phyloP scores from a whole-genome alignment of 208 protist species.

The Trypanosoma theileri region DNA sequence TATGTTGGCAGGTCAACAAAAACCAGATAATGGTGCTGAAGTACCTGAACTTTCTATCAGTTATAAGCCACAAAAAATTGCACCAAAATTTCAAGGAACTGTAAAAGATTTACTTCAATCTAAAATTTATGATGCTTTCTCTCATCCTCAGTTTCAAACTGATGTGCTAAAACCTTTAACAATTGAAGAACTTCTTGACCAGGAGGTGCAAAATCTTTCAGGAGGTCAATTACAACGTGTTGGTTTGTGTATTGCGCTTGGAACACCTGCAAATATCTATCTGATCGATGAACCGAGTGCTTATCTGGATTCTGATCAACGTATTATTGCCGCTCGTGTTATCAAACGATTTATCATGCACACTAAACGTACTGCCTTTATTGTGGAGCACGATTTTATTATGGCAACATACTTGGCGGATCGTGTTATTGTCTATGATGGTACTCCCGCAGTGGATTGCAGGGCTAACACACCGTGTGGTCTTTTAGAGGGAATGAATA shows the following conservation, averaged over 20 bases:
- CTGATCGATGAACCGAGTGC: slow-evolving; percentile 99
- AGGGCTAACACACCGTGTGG: slow-evolving; percentile 88
- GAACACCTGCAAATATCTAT: slow-evolving; percentile 99
- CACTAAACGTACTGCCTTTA: slow-evolving; percentile 99
- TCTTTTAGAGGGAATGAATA: slow-evolving; percentile 95
- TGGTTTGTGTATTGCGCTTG: slow-evolving; percentile 97
- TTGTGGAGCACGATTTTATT: slow-evolving; percentile 99
- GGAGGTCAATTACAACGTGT: slow-evolving; percentile 99
- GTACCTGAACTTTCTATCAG: slow-evolving; percentile 97
- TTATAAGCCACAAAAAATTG: slow-evolving; percentile 99
- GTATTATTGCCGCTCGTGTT: slow-evolving; percentile 98
- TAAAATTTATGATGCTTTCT: slow-evolving; percentile 96
- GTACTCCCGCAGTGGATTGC: slow-evolving; percentile 95
- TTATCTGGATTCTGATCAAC: slow-evolving; percentile 99
- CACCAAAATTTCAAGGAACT: slow-evolving; percentile 97
- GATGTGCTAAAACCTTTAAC: slow-evolving; percentile 99
- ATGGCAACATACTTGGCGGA: slow-evolving; percentile 99
- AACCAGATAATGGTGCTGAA: slow-evolving; percentile 81
- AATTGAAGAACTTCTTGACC: slow-evolving; percentile 98
- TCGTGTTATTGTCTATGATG: slow-evolving; percentile 99
- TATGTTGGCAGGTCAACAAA: slow-evolving; percentile 96
- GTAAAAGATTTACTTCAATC: slow-evolving; percentile 96
- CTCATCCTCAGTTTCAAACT: slow-evolving; percentile 98
- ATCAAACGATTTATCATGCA: slow-evolving; percentile 99
- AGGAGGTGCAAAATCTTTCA: slow-evolving; percentile 98